Conservation (phyloP, 2,329 filamentous ascomycete species). For the Alternaria consortialis region DNA sequence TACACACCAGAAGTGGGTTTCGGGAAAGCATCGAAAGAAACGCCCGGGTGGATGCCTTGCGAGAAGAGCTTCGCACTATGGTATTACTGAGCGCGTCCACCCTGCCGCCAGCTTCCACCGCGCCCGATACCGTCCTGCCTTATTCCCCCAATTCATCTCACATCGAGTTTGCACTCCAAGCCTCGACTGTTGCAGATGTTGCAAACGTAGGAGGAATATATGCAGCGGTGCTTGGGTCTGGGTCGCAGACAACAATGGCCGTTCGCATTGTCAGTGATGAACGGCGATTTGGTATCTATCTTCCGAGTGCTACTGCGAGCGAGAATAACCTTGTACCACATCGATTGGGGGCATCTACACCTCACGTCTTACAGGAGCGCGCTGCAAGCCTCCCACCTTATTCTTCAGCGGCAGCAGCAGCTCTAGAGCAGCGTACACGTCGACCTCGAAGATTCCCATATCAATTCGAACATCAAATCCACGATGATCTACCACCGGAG, state of each 20-base stretch:
- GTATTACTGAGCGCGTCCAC: not conserved
- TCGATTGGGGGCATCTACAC: not conserved
- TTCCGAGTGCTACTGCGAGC: not conserved
- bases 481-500: conserved; percentile 6
- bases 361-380: not conserved
- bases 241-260: not conserved
- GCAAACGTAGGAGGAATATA: not conserved
- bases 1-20: no score
- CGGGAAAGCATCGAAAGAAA: not conserved
- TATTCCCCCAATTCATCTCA: not conserved
- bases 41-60: not conserved
- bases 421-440: not conserved
- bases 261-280: not conserved
- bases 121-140: not conserved
- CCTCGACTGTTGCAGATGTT: not conserved
- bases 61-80: not conserved
- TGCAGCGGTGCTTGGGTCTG: not conserved
- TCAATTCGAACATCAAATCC: not conserved
- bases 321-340: not conserved
- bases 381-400: not conserved
- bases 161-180: not conserved
- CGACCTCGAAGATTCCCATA: not conserved
- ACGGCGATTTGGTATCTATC: conserved; percentile 5
- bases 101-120: not conserved
- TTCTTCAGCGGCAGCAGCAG: not conserved